Conservation (phyloP, 352 stramenopile species). For the Nothophytophthora sp. region DNA sequence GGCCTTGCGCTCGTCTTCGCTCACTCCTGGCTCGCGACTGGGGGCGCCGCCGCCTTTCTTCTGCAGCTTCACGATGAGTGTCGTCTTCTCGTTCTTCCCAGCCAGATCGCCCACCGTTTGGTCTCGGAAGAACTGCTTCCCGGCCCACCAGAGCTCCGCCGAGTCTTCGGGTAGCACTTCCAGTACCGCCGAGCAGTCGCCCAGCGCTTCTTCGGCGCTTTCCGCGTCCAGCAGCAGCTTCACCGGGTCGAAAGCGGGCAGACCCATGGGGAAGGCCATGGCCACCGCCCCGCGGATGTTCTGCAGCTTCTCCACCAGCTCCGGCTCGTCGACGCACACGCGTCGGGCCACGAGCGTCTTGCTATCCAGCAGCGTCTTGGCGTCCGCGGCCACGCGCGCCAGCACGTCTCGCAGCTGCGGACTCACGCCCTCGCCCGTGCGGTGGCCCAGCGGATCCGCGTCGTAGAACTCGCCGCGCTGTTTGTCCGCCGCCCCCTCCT, state of each 20-base stretch:
- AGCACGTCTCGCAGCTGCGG: constrained; percentile 82
- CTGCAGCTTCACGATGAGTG: constrained; percentile 91
- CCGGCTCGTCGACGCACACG: constrained; percentile 50
- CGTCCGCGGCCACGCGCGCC: constrained; percentile 68
- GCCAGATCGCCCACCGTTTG: constrained; percentile 89
- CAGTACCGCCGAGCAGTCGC: constrained; percentile 66
- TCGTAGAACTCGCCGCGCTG: constrained; percentile 82
- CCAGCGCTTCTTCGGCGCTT: constrained; percentile 54
- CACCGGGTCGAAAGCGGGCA: constrained; percentile 91
- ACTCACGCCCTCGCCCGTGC: constrained; percentile 89
- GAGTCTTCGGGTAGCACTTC: constrained; percentile 85
- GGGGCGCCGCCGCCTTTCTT: constrained; percentile 90
- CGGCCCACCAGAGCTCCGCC: constrained; percentile 94
- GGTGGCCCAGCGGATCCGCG: constrained; percentile 81
- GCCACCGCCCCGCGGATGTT: constrained; percentile 92
- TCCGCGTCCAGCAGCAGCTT: constrained; percentile 82
- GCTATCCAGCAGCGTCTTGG: constrained; percentile 71
- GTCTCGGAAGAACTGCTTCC: constrained; percentile 94
- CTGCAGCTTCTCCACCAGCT: constrained; percentile 92
- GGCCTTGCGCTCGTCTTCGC: constrained; percentile 95
- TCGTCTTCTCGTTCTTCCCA: constrained; percentile 97
- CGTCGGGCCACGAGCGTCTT: constrained; percentile 72
- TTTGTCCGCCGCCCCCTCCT: constrained; percentile 49
- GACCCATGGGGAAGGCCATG: constrained; percentile 95
- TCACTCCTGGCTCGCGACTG: constrained; percentile 78